These are phyloP conservation scores for Claviceps quebecensis DNA, from an alignment of 2,329 filamentous ascomycete species.

Conservation along the genomic window DNA sequence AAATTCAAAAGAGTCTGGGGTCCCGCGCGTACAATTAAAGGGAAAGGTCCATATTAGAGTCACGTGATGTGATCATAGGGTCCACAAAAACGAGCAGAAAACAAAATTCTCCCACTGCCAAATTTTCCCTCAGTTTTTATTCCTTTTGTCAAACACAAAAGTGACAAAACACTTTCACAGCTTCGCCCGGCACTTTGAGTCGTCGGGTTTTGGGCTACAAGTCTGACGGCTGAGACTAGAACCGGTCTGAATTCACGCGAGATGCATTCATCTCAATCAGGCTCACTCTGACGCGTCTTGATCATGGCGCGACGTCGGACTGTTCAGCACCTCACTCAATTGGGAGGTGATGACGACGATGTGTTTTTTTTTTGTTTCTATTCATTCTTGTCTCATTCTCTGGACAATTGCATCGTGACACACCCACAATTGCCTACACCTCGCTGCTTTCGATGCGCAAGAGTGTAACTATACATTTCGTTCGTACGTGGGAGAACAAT, in stretches of 20 bases:
- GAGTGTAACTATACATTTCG: conserved; percentile 43
- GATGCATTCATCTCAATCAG: not conserved
- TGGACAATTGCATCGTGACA: not conserved
- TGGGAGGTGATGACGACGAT: not conserved
- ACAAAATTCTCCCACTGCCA: not conserved
- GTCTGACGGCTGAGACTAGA: not conserved
- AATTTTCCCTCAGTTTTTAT: not conserved
- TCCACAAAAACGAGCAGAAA: conserved; percentile 1
- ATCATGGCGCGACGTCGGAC: not conserved
- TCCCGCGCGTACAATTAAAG: not conserved
- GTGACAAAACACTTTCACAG: not conserved
- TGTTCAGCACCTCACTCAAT: not conserved
- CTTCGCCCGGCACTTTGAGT: too few species aligned
- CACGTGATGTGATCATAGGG: conserved; percentile 13
- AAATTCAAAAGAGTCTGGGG: too few species aligned
- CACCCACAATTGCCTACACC: conserved; percentile 49
- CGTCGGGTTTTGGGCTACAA: not conserved
- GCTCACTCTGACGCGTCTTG: not conserved
- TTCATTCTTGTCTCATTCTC: not conserved
- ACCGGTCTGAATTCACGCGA: not conserved
- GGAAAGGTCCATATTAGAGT: not conserved
- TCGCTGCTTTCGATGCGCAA: conserved; percentile 42
- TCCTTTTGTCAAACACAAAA: not conserved
- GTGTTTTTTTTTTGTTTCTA: too few species aligned
- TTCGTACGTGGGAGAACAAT: conserved; percentile 51